Evolutionary conservation across 768 basidiomycete genomes (phyloP), one percentile per base, ranked within the genome.

Genomic region (Naganishia antarctica): DNA sequence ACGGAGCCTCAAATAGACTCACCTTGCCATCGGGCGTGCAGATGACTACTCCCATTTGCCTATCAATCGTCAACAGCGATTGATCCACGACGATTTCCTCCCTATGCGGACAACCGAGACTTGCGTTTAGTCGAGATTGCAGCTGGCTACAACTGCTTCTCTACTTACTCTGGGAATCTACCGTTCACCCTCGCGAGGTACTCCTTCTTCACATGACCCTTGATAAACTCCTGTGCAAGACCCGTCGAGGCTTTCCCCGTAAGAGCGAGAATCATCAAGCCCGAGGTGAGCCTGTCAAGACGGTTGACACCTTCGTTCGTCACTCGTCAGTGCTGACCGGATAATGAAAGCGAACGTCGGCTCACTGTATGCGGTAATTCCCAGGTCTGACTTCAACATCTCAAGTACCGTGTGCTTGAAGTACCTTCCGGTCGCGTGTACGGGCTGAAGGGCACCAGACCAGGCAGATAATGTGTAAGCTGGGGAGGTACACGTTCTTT

Each of bases 1-100:
- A 34, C 13, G 3, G 11, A 6, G 3, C 16, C 37, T n/a, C 13
- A 16, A 44, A 18, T 49, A 34, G 21, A 67, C 71, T 40, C 71
- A 90, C 91, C 82, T 97, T 92, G 45, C 96, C 96, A 63, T 93
- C 86, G 0, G 93, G 91, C 73, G 96, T 91, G 16, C 97, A 90
- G 58, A 98, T 87, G 66, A 97, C 97, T 48, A 99, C 78, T 3
- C 96, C 96, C 86, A 97, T 92, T 74, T 97, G 93, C 58, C 92
- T 83, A 78, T 99, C 96, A 0, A 97, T 86, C 0, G 91, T 92
- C 63, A 99, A 77, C 7, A 99, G 79, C 0, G 91, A 90, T 72
- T 91, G 81, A 66, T 93, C 90, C 66, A 91, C 91, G 0, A 82
- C 76, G n/a, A 90, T 79, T 72, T 92, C 88, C 60, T 83, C 87